phyloP scores from a whole-genome alignment of 139 green algal genomes.

The Mychonastes homosphaera region DNA sequence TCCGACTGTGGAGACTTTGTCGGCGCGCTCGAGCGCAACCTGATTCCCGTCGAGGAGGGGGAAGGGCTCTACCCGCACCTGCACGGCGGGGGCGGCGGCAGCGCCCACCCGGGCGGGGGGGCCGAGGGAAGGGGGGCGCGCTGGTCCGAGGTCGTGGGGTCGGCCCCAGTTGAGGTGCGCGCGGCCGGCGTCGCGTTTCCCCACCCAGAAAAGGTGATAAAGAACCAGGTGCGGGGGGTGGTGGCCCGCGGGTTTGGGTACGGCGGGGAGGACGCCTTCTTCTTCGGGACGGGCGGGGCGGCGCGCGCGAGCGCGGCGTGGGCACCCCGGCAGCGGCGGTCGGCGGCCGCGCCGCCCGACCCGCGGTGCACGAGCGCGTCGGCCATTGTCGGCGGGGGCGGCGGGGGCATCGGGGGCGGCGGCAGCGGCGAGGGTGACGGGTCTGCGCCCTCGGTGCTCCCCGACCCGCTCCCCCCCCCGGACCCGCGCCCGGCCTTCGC shows the following conservation, averaged over 20 bases:
- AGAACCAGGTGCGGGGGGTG: conserved; percentile 47
- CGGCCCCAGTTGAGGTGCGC: conserved; percentile 25
- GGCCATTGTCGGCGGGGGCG: too few species aligned
- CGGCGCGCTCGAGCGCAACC: conserved; percentile 49
- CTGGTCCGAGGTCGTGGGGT: too few species aligned
- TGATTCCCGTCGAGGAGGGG: conserved; percentile 32
- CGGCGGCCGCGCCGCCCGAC: too few species aligned
- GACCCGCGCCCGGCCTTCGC: too few species aligned
- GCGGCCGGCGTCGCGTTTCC: conserved; percentile 59
- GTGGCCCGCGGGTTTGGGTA: conserved; percentile 60
- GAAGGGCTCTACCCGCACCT: conserved; percentile 4
- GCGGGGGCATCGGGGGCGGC: too few species aligned
- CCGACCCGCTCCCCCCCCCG: too few species aligned
- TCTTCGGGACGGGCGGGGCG: conserved; percentile 37
- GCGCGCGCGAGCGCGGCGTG: too few species aligned
- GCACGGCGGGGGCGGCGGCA: not conserved
- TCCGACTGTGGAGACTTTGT: conserved; percentile 45
- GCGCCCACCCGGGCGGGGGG: too few species aligned
- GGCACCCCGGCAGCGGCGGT: too few species aligned
- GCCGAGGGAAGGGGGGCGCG: not conserved
- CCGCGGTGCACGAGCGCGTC: too few species aligned
- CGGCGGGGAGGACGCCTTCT: conserved; percentile 84
- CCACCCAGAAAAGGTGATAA: conserved; percentile 79
- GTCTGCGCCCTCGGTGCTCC: too few species aligned
- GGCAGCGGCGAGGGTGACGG: too few species aligned